phyloP scores from a whole-genome alignment of 345 rosid species.

The Xanthoceras sorbifolium region DNA sequence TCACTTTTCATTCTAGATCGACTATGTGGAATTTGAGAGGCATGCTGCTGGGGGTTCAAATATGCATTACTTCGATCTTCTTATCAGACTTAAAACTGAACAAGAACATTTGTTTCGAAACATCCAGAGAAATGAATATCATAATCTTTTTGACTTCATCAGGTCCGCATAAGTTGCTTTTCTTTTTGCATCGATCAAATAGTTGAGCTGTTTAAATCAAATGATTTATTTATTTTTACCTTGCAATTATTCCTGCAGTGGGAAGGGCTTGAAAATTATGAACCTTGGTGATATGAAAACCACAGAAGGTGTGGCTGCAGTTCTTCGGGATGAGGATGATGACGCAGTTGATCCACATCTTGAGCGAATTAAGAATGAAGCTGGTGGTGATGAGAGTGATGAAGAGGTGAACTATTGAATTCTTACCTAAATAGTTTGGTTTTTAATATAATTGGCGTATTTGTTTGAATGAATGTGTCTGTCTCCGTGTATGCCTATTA shows the following conservation, averaged over 20 bases:
- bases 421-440: neutral
- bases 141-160: constrained; percentile 80
- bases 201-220: neutral
- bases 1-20: constrained; percentile 53
- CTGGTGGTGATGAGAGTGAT: constrained; percentile 92
- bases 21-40: constrained; percentile 96
- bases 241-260: constrained; percentile 44
- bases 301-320: constrained; percentile 70
- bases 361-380: constrained; percentile 78
- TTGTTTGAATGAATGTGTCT: neutral
- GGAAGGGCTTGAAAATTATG: constrained; percentile 87
- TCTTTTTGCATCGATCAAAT: constrained; percentile 15
- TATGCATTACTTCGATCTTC: constrained; percentile 99
- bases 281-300: constrained; percentile 70
- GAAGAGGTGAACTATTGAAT: constrained; percentile 60
- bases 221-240: neutral
- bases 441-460: neutral
- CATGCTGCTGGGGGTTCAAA: constrained; percentile 98
- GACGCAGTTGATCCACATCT: constrained; percentile 96
- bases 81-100: constrained; percentile 84
- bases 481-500: neutral
- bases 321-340: constrained; percentile 75
- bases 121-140: constrained; percentile 95
- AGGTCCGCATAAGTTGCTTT: constrained; percentile 43
- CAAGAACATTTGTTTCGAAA: constrained; percentile 97